Base-by-base conservation (phyloP, 2,329 filamentous ascomycete genomes). In the Aspergillus fischeri region DNA sequence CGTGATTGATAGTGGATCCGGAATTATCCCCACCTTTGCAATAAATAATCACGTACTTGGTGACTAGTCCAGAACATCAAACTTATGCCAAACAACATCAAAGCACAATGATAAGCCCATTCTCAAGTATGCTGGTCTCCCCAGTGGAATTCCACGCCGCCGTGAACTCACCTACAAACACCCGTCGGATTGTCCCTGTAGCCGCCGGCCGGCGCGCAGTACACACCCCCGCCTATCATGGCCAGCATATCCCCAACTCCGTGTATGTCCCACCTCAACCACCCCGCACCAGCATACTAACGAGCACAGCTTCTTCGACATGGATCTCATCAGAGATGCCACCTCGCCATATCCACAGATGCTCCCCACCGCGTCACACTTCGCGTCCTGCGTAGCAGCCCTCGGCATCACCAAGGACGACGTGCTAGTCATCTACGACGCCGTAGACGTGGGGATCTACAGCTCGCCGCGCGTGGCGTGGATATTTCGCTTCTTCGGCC, bases 361-460 rank as follows among this genome's bases (percentile, higher is more conserved):
- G 69, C 59, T 72, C 1, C 67, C 69, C 3, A 63, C 61, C 0
- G 56, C 66, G 4, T 25, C 49, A 2, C 58, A 65, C 8, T 70
- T 72, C 50, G 62, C 66, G 0, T 44, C 42, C 6, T 56, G 38
- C 29, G 62, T 70, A 60, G 49, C 55, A 2, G 44, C 49, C 10
- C 57, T 70, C 4, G 66, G 63, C 14, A 58, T 70, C 49, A 57
- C 4, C 10, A 60, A 60, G 8, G 58, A 65, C 10, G 68, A 66
- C 45, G 59, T 63, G n/a, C 53, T 72, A 1, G 67, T 72, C 35
- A 49, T 71, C 14, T 72, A 71, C 51, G 69, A 72, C 42, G 52
- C 67, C 2, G 53, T 64, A 1, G 68, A 70, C 7, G 57, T 65
- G 2, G 69, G 67, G 4, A 60, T 70, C 6, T 70, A 72, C 50